Conservation (phyloP, 345 rosid genomes). For the Gossypioides kirkii region DNA sequence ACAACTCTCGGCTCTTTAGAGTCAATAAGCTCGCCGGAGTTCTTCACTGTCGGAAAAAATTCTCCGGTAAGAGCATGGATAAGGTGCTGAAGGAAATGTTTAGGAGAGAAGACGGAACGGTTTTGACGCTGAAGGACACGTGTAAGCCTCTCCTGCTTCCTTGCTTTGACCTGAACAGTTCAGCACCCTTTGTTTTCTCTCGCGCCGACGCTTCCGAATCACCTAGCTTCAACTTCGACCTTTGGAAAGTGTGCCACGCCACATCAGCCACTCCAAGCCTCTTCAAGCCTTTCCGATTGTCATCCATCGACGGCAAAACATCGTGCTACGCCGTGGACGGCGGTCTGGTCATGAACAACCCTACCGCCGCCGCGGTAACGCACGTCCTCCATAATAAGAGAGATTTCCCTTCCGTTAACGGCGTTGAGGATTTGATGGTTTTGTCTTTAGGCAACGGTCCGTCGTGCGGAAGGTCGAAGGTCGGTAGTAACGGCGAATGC, state of each 20-base stretch:
- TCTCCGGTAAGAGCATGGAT: conserved; percentile 34
- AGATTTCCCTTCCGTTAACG: not conserved
- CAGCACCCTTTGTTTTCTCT: not conserved
- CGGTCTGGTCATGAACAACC: conserved; percentile 4
- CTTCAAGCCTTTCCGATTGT: not conserved
- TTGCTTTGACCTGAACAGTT: conserved; percentile 3
- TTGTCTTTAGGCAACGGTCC: not conserved
- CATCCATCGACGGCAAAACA: not conserved
- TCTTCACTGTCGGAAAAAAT: conserved; percentile 39
- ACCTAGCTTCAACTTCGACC: conserved; percentile 1
- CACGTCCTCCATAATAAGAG: not conserved
- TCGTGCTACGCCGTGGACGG: not conserved
- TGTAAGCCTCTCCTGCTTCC: conserved; percentile 4
- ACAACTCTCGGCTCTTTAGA: conserved; percentile 51
- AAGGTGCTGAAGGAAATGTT: not conserved
- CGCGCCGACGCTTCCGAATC: conserved; percentile 3
- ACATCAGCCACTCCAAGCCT: not conserved
- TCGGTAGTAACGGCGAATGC: not conserved
- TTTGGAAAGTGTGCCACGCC: not conserved
- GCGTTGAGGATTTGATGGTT: conserved; percentile 1
- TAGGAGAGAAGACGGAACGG: not conserved
- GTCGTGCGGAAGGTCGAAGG: not conserved
- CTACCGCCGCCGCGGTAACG: not conserved
- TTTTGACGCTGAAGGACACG: conserved; percentile 1
- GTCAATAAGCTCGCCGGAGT: conserved; percentile 24